Evolutionary conservation across 2,329 filamentous ascomycete species (phyloP).

Genomic region (Colletotrichum eremochloae): DNA sequence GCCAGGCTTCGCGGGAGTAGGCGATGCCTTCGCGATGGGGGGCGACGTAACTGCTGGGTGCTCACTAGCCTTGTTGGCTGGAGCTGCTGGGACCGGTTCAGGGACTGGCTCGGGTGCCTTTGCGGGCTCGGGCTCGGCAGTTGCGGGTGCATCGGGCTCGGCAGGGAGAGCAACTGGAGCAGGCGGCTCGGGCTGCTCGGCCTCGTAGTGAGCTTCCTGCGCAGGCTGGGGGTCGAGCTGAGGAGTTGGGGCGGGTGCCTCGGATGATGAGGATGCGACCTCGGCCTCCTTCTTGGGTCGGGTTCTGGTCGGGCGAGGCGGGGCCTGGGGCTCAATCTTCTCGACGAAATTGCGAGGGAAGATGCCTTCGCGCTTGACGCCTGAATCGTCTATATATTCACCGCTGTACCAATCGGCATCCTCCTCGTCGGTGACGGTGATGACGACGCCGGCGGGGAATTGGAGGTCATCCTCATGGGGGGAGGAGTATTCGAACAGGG

Average conservation of each 20-base stretch:
- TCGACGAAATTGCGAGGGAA: slow-evolving; percentile 99
- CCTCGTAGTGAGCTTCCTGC: slow-evolving; percentile 53
- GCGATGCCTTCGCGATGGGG: slow-evolving; percentile 54
- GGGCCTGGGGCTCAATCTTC: slow-evolving; percentile 91
- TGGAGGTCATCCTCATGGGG: slow-evolving; percentile 94
- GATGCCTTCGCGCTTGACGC: slow-evolving; percentile 83
- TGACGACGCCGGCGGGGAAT: slow-evolving; percentile 87
- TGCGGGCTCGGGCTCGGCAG: slow-evolving; percentile 51
- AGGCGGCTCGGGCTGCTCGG: slow-evolving; percentile 49
- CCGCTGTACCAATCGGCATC: slow-evolving; percentile 95
- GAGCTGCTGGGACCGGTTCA: slow-evolving; percentile 46
- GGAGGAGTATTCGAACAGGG: slow-evolving; percentile 93
- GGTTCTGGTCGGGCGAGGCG: slow-evolving; percentile 83
- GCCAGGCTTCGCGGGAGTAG: slow-evolving; percentile 59
- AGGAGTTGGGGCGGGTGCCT: slow-evolving; percentile 47
- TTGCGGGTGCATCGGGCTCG: slow-evolving; percentile 53
- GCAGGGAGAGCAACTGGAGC: slow-evolving; percentile 47
- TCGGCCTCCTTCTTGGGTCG: slow-evolving; percentile 76
- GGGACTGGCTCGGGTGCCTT: slow-evolving; percentile 49
- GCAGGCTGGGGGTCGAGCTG: slow-evolving; percentile 48
- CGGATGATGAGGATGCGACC: slow-evolving; percentile 45
- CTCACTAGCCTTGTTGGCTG: slow-evolving; percentile 56
- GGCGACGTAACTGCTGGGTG: slow-evolving; percentile 52
- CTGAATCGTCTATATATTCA: slow-evolving; percentile 83
- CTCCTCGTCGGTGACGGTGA: slow-evolving; percentile 92